Conservation (phyloP, 2,329 filamentous ascomycete species). For the Cyphellophora europaea region DNA sequence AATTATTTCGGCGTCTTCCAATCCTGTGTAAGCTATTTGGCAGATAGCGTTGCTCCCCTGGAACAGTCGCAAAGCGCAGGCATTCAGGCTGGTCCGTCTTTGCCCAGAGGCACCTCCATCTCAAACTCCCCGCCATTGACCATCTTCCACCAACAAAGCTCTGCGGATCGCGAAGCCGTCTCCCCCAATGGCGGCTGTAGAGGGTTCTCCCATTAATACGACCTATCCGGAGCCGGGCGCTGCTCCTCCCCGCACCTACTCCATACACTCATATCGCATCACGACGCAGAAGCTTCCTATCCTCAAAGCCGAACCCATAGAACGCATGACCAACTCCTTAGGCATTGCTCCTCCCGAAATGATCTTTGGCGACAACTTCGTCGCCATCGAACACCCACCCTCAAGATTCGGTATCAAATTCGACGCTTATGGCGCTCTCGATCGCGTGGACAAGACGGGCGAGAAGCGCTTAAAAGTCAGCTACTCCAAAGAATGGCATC, state of each 20-base stretch:
- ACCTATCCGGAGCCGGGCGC: constrained; percentile 35
- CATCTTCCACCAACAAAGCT: no score
- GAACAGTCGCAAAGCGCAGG: no score
- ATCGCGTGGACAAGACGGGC: constrained; percentile 89
- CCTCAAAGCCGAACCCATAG: constrained; percentile 82
- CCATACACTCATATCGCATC: constrained; percentile 62
- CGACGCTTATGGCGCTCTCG: constrained; percentile 77
- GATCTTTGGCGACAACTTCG: constrained; percentile 96
- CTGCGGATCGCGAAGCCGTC: no score
- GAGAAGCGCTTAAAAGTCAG: constrained; percentile 85
- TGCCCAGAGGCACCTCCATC: no score
- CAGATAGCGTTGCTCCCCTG: no score
- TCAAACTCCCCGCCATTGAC: no score
- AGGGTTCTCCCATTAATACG: constrained; percentile 30
- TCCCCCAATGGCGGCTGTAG: constrained; percentile 12
- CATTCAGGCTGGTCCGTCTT: no score
- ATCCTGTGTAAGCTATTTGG: no score
- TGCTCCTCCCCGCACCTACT: constrained; percentile 45
- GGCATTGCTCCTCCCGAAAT: constrained; percentile 91
- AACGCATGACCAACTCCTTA: constrained; percentile 67
- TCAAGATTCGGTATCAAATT: constrained; percentile 74
- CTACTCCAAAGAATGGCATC: constrained; percentile 82
- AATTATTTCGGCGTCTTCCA: no score
- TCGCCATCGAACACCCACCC: constrained; percentile 62
- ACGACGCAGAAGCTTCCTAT: constrained; percentile 86